phyloP scores from a whole-genome alignment of 2,329 filamentous ascomycete genomes.

The Colletotrichum plurivorum region DNA sequence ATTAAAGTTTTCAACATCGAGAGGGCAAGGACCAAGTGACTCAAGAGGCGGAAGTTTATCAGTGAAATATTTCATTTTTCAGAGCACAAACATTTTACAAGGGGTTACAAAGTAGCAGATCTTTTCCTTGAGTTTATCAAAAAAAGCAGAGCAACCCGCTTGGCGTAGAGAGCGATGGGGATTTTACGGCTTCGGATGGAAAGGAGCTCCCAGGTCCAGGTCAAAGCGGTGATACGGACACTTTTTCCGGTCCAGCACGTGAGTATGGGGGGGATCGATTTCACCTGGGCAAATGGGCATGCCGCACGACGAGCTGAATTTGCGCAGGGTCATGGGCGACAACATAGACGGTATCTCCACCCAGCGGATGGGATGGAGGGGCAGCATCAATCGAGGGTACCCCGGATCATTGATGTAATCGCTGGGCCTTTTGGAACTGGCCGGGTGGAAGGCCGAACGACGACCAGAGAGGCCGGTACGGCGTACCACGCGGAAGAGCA shows the following conservation, averaged over 20 bases:
- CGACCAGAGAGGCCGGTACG: not conserved
- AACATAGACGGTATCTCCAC: constrained; percentile 28
- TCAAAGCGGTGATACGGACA: constrained; percentile 25
- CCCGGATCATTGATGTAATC: constrained; percentile 40
- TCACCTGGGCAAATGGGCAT: not conserved
- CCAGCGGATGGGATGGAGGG: constrained; percentile 16
- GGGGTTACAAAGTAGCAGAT: too few species aligned
- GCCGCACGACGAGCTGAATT: constrained; percentile 10
- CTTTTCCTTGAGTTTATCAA: too few species aligned
- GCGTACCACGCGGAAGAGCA: not conserved
- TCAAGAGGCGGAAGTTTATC: too few species aligned
- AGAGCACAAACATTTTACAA: too few species aligned
- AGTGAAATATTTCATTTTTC: too few species aligned
- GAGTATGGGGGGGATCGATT: constrained; percentile 26
- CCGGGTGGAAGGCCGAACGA: constrained; percentile 32
- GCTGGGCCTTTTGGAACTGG: constrained; percentile 29
- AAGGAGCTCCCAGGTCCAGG: constrained; percentile 25
- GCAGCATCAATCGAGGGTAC: constrained; percentile 37
- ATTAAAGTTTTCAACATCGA: too few species aligned
- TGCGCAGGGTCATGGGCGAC: constrained; percentile 14
- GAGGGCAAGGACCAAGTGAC: too few species aligned
- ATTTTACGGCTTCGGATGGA: constrained; percentile 20
- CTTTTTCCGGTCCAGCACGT: constrained; percentile 30
- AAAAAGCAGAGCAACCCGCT: constrained; percentile 13
- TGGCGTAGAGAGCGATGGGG: constrained; percentile 26